Base-by-base conservation (phyloP, 1,139 yeast genomes). In the Kurtzmaniella quercitrusa region DNA sequence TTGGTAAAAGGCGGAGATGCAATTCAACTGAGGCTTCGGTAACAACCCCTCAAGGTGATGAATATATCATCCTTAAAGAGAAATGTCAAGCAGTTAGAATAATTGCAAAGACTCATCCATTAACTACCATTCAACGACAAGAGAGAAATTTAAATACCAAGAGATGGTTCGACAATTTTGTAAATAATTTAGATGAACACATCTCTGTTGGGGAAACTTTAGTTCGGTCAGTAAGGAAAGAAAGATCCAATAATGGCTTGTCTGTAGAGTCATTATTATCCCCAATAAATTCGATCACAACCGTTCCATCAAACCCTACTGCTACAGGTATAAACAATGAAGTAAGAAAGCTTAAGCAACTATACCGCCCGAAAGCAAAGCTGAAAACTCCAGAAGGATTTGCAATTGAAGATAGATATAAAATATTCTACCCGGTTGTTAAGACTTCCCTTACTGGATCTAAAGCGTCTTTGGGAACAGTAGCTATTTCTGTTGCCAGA, bases 401-500 rank as follows among this genome's bases (percentile, higher is more conserved):
- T 18, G 10, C 9, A 17, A 50, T 49, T 37, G 41, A 48, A 18
- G 58, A 52, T 43, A 62, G 54, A 47, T 59, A 57, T 39, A 41
- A 56, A 21, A 47, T 56, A 19, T 6, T 41, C 9, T 37, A 34
- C 23, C 58, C 62, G 71, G 1, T 59, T 51, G 49, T 65, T 63
- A 71, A 66, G 51, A 68, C 66, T 46, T 52, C 64, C 2, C 43
- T 72, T n/a, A 62, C 75, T 0, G 68, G 71, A 0, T 48, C 54
- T n/a, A 53, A 66, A 37, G 61, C 64, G 43, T 48, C 59, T 2
- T 48, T 60, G 39, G 77, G 77, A 0, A 51, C 68, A 2, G 46
- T 71, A 0, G 62, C 71, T 2, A 57, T 72, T 16, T 58, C 72
- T 2, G 64, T 73, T 0, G 73, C 74, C 0, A 65, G 68, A 42